phyloP scores from a whole-genome alignment of 345 rosid genomes.

The Bruguiera parviflora region DNA sequence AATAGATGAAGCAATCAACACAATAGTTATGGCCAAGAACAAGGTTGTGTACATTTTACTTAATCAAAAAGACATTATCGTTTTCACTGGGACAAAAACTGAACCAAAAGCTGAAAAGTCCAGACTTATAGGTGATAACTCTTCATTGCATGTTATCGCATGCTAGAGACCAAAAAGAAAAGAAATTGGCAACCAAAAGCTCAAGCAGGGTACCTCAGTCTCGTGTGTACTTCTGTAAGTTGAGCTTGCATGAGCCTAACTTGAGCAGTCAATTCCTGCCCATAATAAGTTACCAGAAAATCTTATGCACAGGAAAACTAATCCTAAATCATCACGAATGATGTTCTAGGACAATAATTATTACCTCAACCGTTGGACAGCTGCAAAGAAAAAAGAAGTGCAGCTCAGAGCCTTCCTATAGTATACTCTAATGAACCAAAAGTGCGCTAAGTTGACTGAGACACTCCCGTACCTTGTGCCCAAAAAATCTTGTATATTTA shows the following conservation, averaged over 20 bases:
- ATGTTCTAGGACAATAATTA: constrained; percentile 5
- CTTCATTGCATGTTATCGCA: background rate
- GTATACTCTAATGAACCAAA: constrained; percentile 6
- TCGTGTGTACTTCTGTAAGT: constrained; percentile 60
- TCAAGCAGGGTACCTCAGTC: constrained; percentile 59
- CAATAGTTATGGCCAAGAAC: too few species aligned
- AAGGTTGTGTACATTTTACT: too few species aligned
- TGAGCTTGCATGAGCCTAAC: constrained; percentile 53
- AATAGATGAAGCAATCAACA: too few species aligned
- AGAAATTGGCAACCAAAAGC: constrained; percentile 13
- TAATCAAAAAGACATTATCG: too few species aligned
- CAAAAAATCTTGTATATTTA: constrained; percentile 72
- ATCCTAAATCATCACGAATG: background rate
- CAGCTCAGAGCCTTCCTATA: constrained; percentile 23
- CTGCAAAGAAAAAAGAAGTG: constrained; percentile 39
- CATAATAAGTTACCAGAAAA: constrained; percentile 23
- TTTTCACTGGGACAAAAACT: too few species aligned
- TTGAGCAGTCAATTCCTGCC: constrained; percentile 66
- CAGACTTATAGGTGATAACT: background rate
- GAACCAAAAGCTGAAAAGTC: background rate
- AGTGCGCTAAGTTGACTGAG: background rate
- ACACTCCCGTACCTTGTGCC: constrained; percentile 54
- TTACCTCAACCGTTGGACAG: constrained; percentile 71
- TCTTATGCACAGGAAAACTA: constrained; percentile 10
- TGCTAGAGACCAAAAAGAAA: constrained; percentile 8